Evolutionary conservation across 1,139 yeast genomes (phyloP).

Genomic region (Kazachstania sp.): DNA sequence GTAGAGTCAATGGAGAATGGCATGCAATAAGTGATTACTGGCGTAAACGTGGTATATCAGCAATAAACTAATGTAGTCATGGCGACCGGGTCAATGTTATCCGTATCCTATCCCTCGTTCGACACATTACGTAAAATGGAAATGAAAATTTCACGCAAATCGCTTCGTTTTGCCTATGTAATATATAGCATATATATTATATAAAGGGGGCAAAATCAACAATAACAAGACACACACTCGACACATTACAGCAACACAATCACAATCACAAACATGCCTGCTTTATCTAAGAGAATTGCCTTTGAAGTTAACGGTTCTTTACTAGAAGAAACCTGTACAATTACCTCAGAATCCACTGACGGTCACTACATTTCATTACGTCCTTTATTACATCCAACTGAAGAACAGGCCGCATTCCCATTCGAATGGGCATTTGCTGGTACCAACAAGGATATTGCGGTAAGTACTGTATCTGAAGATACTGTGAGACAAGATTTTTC

Average conservation of each 20-base stretch:
- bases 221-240: too few relatives aligned
- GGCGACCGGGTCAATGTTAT: too few relatives aligned
- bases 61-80: not conserved
- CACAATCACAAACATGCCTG: conserved; percentile 18
- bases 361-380: conserved; percentile 33
- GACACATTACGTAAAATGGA: too few relatives aligned
- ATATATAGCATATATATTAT: too few relatives aligned
- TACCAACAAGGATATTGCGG: conserved; percentile 16
- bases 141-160: too few relatives aligned
- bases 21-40: conserved; percentile 51
- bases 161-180: too few relatives aligned
- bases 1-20: conserved; percentile 35
- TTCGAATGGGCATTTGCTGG: conserved; percentile 42
- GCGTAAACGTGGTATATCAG: conserved; percentile 42
- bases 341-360: conserved; percentile 26
- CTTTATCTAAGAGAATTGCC: conserved; percentile 26
- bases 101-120: too few relatives aligned
- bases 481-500: conserved; percentile 21
- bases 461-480: conserved; percentile 14
- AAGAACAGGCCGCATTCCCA: conserved; percentile 30
- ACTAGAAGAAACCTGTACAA: conserved; percentile 27
- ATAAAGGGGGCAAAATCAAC: too few relatives aligned
- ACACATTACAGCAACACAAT: too few relatives aligned
- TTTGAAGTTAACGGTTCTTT: conserved; percentile 25
- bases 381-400: conserved; percentile 25